phyloP scores from a whole-genome alignment of 2,329 filamentous ascomycete genomes.

The Penicillium sp. region DNA sequence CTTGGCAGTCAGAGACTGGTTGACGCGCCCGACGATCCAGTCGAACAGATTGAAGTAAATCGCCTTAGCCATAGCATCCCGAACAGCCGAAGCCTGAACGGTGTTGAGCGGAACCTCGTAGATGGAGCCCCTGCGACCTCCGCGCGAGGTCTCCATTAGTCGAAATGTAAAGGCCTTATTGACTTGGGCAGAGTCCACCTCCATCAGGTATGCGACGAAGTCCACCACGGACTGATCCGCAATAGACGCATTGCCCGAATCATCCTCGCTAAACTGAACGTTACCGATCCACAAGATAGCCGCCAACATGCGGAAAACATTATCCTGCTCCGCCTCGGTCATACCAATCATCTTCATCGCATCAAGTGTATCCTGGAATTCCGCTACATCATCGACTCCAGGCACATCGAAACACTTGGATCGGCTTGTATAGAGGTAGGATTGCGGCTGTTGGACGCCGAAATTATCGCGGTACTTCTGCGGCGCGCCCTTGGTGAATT shows the following conservation, averaged over 20 bases:
- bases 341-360: slow-evolving; percentile 95
- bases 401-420: slow-evolving; percentile 94
- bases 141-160: slow-evolving; percentile 70
- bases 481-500: slow-evolving; percentile 95
- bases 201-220: slow-evolving; percentile 89
- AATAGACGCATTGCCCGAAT: slow-evolving; percentile 82
- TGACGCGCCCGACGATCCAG: slow-evolving; percentile 94
- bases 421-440: slow-evolving; percentile 88
- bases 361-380: slow-evolving; percentile 85
- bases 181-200: slow-evolving; percentile 76
- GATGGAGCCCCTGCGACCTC: slow-evolving; percentile 63
- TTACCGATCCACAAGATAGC: slow-evolving; percentile 94
- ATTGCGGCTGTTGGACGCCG: slow-evolving; percentile 85
- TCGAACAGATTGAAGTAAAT: slow-evolving; percentile 98
- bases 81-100: slow-evolving; percentile 78
- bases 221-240: slow-evolving; percentile 87
- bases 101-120: slow-evolving; percentile 80
- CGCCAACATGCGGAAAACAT: slow-evolving; percentile 93
- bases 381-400: slow-evolving; percentile 86
- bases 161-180: slow-evolving; percentile 86
- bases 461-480: slow-evolving; percentile 81
- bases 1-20: slow-evolving; percentile 78
- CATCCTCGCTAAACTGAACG: slow-evolving; percentile 84
- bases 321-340: slow-evolving; percentile 82
- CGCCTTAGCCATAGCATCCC: slow-evolving; percentile 90